phyloP scores from a whole-genome alignment of 768 basidiomycete species.

The Mrakia blollopis region DNA sequence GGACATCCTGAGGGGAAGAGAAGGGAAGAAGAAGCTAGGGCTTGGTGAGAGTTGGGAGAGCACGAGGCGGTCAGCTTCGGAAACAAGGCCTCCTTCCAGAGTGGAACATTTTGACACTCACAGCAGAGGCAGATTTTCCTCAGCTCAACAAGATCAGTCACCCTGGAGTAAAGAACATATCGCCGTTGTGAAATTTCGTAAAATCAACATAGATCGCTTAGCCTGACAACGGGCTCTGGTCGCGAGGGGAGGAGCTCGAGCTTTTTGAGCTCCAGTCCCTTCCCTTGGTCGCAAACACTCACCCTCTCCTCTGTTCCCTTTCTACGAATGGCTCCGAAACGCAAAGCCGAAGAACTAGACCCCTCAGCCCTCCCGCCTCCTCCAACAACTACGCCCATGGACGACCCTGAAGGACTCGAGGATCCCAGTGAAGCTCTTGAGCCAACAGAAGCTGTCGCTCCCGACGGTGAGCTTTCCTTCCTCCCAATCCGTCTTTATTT shows the following conservation, averaged over 20 bases:
- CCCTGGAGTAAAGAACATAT: no score
- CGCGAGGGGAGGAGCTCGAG: neutral
- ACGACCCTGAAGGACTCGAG: neutral
- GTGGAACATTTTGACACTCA: no score
- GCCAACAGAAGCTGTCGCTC: slow-evolving; percentile 29
- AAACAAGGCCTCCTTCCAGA: neutral
- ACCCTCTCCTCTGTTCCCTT: neutral
- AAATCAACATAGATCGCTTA: no score
- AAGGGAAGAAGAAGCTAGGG: neutral
- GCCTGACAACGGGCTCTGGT: neutral
- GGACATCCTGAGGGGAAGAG: neutral
- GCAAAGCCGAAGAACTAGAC: slow-evolving; percentile 3
- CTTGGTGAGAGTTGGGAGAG: neutral
- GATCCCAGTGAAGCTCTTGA: slow-evolving; percentile 23
- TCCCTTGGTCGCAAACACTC: neutral
- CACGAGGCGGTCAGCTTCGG: neutral
- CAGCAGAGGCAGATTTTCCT: no score
- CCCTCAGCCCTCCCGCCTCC: neutral
- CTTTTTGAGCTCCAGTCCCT: neutral
- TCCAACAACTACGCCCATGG: neutral
- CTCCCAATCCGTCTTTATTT: neutral
- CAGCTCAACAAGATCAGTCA: no score
- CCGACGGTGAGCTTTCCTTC: slow-evolving; percentile 21
- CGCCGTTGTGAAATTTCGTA: no score
- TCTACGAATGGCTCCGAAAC: slow-evolving; percentile 2